Evolutionary conservation across 495 filamentous ascomycete species (phyloP), one percentile per base, ranked within the genome.

Genomic region (Diplogelasinospora grovesii): DNA sequence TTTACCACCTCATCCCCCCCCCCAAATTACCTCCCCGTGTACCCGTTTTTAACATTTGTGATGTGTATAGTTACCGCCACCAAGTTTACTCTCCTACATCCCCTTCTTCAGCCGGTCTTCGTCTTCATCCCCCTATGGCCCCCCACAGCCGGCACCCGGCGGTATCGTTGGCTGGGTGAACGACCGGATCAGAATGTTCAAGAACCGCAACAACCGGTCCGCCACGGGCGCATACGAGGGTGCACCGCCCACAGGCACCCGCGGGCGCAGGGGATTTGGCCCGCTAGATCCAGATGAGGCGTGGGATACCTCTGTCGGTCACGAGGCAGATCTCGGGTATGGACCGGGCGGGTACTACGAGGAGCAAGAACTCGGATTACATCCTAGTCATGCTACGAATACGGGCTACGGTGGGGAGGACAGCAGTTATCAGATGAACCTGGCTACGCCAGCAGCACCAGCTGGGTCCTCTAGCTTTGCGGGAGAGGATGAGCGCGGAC

Each of bases 281-380:
- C 52, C 69, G 14, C 63, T 83, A 20, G 82, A 86, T 52, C 81
- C 79, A 0, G 82, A 86, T 56, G 80, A 82, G 43, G 80, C 82
- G 18, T 86, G 82, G 82, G 81, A 85, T 64, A 48, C 80, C 34
- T 54, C 78, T 23, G 81, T 86, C 3, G 79, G 22, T 61, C 78
- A 24, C 63, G 71, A 53, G 36, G 80, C 81, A 52, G 74, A 71
- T 10, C 74, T 77, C 50, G 60, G 48, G 1, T 75, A 77, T 52
- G 73, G 66, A 5, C 59, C 60, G 0, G 56, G 53, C 16, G 63
- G 65, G 10, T 77, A 79, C 49, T 77, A 81, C 43, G 70, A 85
- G 45, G 82, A 83, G 62, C 73, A 80, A 49, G 82, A 85, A 57
- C 54, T 75, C 6, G 70, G 69, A 0, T 38, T 67, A 23, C 60